Base-by-base conservation (phyloP, 208 protist genomes). In the Acanthamoeba polyphaga region DNA sequence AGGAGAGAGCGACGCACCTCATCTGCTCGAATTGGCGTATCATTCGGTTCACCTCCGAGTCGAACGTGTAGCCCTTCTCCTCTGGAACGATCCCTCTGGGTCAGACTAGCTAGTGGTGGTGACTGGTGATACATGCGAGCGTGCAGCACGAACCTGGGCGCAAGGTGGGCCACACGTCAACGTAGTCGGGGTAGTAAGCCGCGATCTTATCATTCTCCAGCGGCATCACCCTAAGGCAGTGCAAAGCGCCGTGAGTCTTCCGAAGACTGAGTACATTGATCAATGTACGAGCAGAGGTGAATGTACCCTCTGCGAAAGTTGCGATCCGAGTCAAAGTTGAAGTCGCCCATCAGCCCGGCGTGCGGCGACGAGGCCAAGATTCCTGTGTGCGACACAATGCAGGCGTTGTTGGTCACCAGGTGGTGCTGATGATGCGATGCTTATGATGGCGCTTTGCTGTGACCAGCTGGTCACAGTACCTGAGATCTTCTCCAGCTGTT, bases 21-120 rank as follows among this genome's bases (percentile, higher is more conserved):
- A 74, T 92, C 87, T 74, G 87, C 87, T 92, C 87, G n/a, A 46
- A 34, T 15, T 92, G 29, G 17, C 27, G 32, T 8, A 92, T 68
- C 87, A 92, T 92, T 6, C 38, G 12, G 64, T 92, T 92, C 0
- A 74, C 87, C 43, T 68, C 62, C 0, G 87, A 76, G 87, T 92
- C 87, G 64, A 92, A 92, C 3, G 87, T 92, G 87, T 76, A 53
- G 55, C 87, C 87, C 64, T 92, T 92, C 27, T 92, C 60, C 13
- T 64, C 80, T 88, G 51, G 51, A 55, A 12, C 4, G 51, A 12
- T 55, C 38, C 38, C 38, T 38, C 3, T 38, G 38, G 38, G 38
- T 38, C 38, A 38, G 38, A 1, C 3, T 12, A 55, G 15, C 51
- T 55, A 3, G 51, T 55, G 9, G 51, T 3, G 4, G 51, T 4